Base-by-base conservation (phyloP, 176 grass and related monocot genomes). In the Olyra latifolia region DNA sequence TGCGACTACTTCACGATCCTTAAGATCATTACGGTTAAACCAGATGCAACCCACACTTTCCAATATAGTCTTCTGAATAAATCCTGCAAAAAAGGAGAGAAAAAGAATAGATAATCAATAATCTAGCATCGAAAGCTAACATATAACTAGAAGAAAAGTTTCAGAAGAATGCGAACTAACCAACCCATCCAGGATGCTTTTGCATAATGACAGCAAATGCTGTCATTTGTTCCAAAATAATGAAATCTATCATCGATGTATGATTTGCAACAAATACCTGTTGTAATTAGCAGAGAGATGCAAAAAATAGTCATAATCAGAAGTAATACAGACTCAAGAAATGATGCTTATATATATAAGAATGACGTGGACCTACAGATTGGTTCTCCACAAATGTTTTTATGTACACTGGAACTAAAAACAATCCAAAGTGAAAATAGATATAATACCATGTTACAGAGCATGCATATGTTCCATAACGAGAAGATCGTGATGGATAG, bases 171-270 rank as follows among this genome's bases (percentile, higher is more conserved):
- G 7, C 58, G 23, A 75, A 75, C 90, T 88, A 29, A 98, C 92
- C 95, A 87, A 98, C 95, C 95, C 95, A 95, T 85, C 95, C 95
- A 82, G 92, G 95, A 92, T 98, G 95, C 65, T 98, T 98, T 66
- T 98, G 95, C 95, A 98, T 98, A 71, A 98, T 98, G 74, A 98
- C 95, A 75, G 95, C 92, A 98, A 98, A 98, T 83, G 95, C 92
- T 66, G 95, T 95, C 95, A 98, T 98, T 75, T 98, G 95, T 78
- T 98, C 95, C 78, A 98, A 75, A 89, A 98, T 93, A 88, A 98
- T 95, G 79, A 98, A 98, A 88, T 98, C 95, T 32, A 98, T 98
- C 95, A 98, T 98, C 0, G 96, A 98, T 74, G 92, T 98, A 82
- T 98, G 95, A 69, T 98, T 98, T 72, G 95, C 95, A 78, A 95